Conservation (phyloP, 257 asterid species). For the Penstemon barbatus region DNA sequence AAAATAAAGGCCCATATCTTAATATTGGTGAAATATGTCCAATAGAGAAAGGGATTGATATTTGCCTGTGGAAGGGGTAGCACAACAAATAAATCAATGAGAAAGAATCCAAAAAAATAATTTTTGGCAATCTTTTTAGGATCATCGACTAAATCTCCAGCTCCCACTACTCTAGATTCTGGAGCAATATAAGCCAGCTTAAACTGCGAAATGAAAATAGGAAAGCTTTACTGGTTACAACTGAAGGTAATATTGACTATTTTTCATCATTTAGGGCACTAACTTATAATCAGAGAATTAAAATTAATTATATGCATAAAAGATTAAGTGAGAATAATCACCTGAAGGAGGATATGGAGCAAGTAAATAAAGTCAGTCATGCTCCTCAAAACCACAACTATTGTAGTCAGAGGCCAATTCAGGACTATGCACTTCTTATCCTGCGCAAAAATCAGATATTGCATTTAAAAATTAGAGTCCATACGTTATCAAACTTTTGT, state of each 20-base stretch:
- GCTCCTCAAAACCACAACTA: conserved; percentile 57
- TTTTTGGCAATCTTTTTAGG: conserved; percentile 66
- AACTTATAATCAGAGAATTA: too few species aligned
- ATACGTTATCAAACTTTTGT: background rate
- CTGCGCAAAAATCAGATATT: conserved; percentile 32
- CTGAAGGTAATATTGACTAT: too few species aligned
- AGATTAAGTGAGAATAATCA: conserved; percentile 4
- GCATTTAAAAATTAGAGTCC: background rate
- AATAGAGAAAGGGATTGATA: background rate
- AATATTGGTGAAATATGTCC: background rate
- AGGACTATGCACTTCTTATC: conserved; percentile 49
- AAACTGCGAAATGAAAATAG: conserved; percentile 58
- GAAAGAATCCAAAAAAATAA: conserved; percentile 59
- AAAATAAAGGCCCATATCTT: too few species aligned
- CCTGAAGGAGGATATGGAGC: conserved; percentile 67
- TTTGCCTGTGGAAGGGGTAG: conserved; percentile 86
- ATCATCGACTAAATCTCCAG: conserved; percentile 62
- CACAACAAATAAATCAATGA: conserved; percentile 55
- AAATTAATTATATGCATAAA: too few species aligned
- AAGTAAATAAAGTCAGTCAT: conserved; percentile 52
- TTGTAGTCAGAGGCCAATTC: conserved; percentile 47
- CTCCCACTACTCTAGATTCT: conserved; percentile 72
- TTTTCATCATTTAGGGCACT: too few species aligned
- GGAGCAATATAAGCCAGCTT: conserved; percentile 85
- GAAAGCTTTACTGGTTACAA: background rate